phyloP scores from a whole-genome alignment of 768 basidiomycete species.

The Boletus tomentosulus region DNA sequence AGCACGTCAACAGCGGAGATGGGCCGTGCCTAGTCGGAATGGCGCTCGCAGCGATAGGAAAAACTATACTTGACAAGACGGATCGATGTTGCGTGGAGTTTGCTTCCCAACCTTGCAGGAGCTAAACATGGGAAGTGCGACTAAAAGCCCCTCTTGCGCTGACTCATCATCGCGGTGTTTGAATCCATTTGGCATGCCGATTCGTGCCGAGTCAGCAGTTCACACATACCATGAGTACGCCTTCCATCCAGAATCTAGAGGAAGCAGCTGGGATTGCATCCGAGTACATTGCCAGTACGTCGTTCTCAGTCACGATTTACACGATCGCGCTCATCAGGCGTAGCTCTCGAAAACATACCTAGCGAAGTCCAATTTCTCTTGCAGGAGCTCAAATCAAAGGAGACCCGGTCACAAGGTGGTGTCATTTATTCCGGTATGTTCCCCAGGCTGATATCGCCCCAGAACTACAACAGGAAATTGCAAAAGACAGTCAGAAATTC shows the following conservation, averaged over 20 bases:
- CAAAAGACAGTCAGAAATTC: constrained; percentile 41
- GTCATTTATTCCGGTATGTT: not conserved
- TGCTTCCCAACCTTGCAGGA: too few relatives aligned
- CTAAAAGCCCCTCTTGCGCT: not conserved
- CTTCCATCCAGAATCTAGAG: constrained; percentile 38
- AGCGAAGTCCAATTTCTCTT: constrained; percentile 45
- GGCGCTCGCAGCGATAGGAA: too few relatives aligned
- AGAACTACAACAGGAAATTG: constrained; percentile 44
- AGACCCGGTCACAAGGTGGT: constrained; percentile 39
- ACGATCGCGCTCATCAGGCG: not conserved
- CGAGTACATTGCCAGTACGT: constrained; percentile 47
- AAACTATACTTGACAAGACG: not conserved
- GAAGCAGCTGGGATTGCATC: constrained; percentile 47
- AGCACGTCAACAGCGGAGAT: too few relatives aligned
- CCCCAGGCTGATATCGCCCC: not conserved
- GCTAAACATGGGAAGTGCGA: too few relatives aligned
- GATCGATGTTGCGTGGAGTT: too few relatives aligned
- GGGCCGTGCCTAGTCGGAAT: not conserved
- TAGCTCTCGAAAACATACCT: constrained; percentile 49
- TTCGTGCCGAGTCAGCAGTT: constrained; percentile 4
- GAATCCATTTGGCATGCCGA: constrained; percentile 14
- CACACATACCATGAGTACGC: constrained; percentile 26
- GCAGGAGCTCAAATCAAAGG: constrained; percentile 45
- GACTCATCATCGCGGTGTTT: constrained; percentile 23
- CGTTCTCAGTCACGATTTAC: not conserved